Base-by-base conservation (phyloP, 2,329 filamentous ascomycete species). In the Xylaria sp. region DNA sequence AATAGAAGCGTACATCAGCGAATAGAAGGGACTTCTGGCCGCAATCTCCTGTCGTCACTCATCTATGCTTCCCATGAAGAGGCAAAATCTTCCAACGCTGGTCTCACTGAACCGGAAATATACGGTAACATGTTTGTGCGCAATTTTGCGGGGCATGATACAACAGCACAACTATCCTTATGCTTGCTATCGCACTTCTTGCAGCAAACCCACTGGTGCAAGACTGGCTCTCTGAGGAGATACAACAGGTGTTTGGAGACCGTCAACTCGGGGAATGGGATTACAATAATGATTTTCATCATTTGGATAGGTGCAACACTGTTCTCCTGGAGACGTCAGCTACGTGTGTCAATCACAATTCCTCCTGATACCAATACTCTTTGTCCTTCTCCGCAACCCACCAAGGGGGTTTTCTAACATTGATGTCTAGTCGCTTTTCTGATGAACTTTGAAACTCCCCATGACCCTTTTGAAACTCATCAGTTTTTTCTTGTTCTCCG, bases 91-190 rank as follows among this genome's bases (percentile, higher is more conserved):
- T 23, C n/a, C 10, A 12, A 25, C n/a, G 48, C 48, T 8, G 52
- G 31, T 3, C 64, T 66, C 2, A 62, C 57, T 1, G 65, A 67
- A 41, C 2, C 20, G 5, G 74, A 78, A 31, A 72, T 74, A 25
- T 73, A 72, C 13, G 75, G 76, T 1, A 77, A 79, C 20, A 71
- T 78, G 39, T 78, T 78, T n/a, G 71, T 75, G 8, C 63, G 76
- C 58, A 77, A 75, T 57, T 78, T 78, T n/a, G 76, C 76, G 3
- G 76, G 76, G 2, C 73, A 78, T 49, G 76, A 78, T 54, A 78
- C 77, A 2, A 74, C 76, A 0, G 72, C 76, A 1, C 70, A 72
- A n/a, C n/a, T 28, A 70, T 72, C 0, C 36, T 77, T 4, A 72
- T 68, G 12, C 73, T 73, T 12, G 70, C 64, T 8, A 54, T 74